A percentile compares a stretch with the other conserved stretches of the same genome.
Conservation (phyloP, 2,329 filamentous ascomycete species). For the Tolypocladium tropicale region DNA sequence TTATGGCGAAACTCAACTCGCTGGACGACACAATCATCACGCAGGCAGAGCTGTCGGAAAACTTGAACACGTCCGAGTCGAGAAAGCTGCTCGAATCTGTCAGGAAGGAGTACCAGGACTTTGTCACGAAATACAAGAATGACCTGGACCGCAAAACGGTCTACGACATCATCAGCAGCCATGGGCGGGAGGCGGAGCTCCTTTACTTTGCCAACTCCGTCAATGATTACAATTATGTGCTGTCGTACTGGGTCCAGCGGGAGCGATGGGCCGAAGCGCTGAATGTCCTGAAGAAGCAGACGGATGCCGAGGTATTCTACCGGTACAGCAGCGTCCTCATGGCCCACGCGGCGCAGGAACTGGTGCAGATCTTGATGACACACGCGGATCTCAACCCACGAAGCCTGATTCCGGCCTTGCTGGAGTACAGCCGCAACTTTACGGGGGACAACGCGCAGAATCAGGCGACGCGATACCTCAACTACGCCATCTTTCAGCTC, state of each 20-base stretch:
- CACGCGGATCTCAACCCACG: slow-evolving; percentile 77
- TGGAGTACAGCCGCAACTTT: slow-evolving; percentile 82
- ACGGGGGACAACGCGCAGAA: slow-evolving; percentile 59
- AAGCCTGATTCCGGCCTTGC: slow-evolving; percentile 81
- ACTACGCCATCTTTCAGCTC: slow-evolving; percentile 83
- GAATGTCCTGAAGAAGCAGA: slow-evolving; percentile 84
- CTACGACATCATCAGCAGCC: slow-evolving; percentile 92
- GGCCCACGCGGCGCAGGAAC: slow-evolving; percentile 71
- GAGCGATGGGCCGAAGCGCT: slow-evolving; percentile 86
- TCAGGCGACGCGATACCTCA: slow-evolving; percentile 87
- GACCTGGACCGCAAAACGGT: slow-evolving; percentile 87
- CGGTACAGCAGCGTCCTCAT: slow-evolving; percentile 96
- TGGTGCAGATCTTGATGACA: slow-evolving; percentile 93
- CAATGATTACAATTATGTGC: slow-evolving; percentile 87
- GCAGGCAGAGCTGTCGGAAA: slow-evolving; percentile 69
- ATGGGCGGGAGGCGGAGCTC: slow-evolving; percentile 87
- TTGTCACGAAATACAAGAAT: slow-evolving; percentile 71
- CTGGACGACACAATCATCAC: slow-evolving; percentile 91
- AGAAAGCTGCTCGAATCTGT: slow-evolving; percentile 61
- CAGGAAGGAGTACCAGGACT: slow-evolving; percentile 76
- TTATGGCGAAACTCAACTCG: slow-evolving; percentile 93
- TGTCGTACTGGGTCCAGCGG: slow-evolving; percentile 94
- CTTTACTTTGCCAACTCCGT: slow-evolving; percentile 82
- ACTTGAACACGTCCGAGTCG: slow-evolving; percentile 59
- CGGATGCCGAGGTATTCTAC: slow-evolving; percentile 87